Evolutionary conservation across 306 rosid species (phyloP).

Genomic region (Echinosophora koreensis): DNA sequence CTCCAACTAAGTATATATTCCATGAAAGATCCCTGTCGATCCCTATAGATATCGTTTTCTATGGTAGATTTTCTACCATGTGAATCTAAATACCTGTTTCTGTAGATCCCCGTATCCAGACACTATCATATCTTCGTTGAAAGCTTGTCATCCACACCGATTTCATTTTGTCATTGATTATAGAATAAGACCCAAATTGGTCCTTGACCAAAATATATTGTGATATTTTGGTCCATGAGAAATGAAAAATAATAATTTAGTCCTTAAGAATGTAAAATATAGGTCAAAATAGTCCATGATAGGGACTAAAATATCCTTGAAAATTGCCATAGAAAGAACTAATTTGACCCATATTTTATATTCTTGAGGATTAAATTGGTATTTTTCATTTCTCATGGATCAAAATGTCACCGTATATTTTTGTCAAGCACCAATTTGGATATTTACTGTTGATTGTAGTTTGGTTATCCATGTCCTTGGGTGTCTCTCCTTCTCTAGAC

Average conservation of each 20-base stretch:
- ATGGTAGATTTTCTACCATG: slow-evolving; percentile 36
- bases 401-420: no score
- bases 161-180: slow-evolving; percentile 43
- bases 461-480: slow-evolving; percentile 6
- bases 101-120: slow-evolving; percentile 47
- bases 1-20: neutral
- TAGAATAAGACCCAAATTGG: neutral
- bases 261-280: no score
- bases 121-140: slow-evolving; percentile 40
- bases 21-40: slow-evolving; percentile 34
- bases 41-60: slow-evolving; percentile 40
- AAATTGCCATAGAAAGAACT: no score
- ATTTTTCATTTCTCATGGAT: no score
- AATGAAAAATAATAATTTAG: no score
- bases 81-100: slow-evolving; percentile 40
- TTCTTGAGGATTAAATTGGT: no score
- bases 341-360: no score
- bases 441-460: neutral
- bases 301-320: no score
- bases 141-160: slow-evolving; percentile 22
- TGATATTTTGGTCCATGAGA: no score
- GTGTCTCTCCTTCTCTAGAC: slow-evolving; percentile 31
- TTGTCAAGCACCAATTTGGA: no score
- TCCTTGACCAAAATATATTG: no score
- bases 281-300: no score